phyloP scores from a whole-genome alignment of 768 basidiomycete genomes.

The Mycena belliarum region DNA sequence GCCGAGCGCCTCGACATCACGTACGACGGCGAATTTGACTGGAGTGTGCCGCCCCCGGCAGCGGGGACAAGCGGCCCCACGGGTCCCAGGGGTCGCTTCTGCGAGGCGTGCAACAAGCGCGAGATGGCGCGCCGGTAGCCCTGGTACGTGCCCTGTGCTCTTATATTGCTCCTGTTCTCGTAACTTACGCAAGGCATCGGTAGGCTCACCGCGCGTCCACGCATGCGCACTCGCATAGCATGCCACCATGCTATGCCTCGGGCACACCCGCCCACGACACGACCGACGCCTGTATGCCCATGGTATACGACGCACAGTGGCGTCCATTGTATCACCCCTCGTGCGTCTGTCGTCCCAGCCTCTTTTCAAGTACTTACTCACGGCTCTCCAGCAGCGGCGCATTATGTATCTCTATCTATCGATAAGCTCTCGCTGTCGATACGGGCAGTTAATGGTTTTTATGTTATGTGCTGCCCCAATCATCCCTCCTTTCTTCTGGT shows the following conservation, averaged over 20 bases:
- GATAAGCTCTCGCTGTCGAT: not conserved
- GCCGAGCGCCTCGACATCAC: conserved; percentile 54
- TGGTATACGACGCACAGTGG: conserved; percentile 5
- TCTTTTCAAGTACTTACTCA: not conserved
- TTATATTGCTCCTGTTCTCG: not conserved
- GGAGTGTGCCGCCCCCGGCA: conserved; percentile 26
- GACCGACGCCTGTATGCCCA: not conserved
- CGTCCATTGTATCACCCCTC: conserved; percentile 12
- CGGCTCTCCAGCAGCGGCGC: not conserved
- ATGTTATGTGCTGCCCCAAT: not conserved
- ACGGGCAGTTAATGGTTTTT: no score
- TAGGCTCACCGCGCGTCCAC: not conserved
- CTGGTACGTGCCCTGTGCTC: not conserved
- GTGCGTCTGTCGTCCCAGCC: not conserved
- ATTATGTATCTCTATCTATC: conserved; percentile 6
- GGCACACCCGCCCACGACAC: not conserved
- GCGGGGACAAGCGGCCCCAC: not conserved
- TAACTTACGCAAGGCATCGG: not conserved
- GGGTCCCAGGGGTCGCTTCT: conserved; percentile 19
- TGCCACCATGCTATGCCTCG: not conserved
- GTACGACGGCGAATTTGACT: conserved; percentile 50
- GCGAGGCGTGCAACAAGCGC: conserved; percentile 26
- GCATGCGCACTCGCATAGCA: not conserved
- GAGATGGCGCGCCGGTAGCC: not conserved
- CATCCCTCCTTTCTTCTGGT: not conserved